These are phyloP conservation scores for Botrytis hyacinthi DNA, from an alignment of 2,329 filamentous ascomycete species.

Conservation along the genomic window DNA sequence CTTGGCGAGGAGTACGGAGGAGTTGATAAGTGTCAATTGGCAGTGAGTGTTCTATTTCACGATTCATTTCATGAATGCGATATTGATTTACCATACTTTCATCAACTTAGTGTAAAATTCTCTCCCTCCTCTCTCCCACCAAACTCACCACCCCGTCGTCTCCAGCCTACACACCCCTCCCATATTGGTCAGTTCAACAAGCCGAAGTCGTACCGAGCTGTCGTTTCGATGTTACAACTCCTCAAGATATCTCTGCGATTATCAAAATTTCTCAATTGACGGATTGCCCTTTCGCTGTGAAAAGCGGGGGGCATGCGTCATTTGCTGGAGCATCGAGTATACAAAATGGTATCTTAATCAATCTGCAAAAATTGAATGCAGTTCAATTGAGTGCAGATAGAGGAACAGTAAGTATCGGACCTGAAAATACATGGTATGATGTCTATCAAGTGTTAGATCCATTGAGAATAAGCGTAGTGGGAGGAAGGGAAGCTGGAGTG, in stretches of 20 bases:
- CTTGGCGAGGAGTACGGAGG: neutral
- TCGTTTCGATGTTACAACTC: neutral
- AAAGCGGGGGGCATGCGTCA: slow-evolving; percentile 29
- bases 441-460: slow-evolving; percentile 41
- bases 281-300: slow-evolving; percentile 28
- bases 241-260: neutral
- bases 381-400: slow-evolving; percentile 34
- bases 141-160: neutral
- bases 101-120: neutral
- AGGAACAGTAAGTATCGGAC: slow-evolving; percentile 37
- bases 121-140: neutral
- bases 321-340: slow-evolving; percentile 51
- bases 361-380: slow-evolving; percentile 40
- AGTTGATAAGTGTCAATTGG: neutral
- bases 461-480: slow-evolving; percentile 38
- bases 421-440: slow-evolving; percentile 42
- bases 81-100: neutral
- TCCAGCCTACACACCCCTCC: neutral
- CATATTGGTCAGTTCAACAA: neutral
- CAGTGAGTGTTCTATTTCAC: neutral
- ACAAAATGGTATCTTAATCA: slow-evolving; percentile 49
- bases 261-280: neutral
- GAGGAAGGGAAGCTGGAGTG: slow-evolving; percentile 39
- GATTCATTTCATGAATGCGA: neutral
- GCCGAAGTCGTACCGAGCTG: neutral